These are phyloP conservation scores for Mortierella sp. DNA, from an alignment of 371 early-diverging fungal species.

Conservation along the genomic window DNA sequence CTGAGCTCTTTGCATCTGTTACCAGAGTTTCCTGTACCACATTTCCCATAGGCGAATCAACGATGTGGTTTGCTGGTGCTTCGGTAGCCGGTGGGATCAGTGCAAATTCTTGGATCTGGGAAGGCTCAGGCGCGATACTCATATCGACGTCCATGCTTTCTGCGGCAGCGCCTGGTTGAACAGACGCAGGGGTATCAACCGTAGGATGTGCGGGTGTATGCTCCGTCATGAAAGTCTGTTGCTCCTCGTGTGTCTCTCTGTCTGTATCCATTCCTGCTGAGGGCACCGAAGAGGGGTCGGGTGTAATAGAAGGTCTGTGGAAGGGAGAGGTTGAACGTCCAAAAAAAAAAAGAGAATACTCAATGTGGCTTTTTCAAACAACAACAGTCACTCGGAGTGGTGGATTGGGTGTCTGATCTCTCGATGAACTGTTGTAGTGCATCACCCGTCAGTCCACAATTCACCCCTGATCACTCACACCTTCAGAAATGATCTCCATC, in stretches of 20 bases:
- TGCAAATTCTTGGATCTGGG: not conserved
- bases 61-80: not conserved
- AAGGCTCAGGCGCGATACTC: not conserved
- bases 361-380: too few relatives aligned
- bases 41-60: not conserved
- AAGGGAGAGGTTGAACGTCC: too few relatives aligned
- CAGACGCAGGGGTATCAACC: not conserved
- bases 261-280: too few relatives aligned
- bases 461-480: not conserved
- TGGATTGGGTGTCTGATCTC: too few relatives aligned
- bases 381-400: too few relatives aligned
- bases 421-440: too few relatives aligned
- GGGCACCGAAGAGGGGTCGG: too few relatives aligned
- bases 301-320: too few relatives aligned
- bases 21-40: not conserved
- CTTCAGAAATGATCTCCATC: conserved; percentile 61
- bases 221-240: not conserved
- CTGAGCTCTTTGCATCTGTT: conserved; percentile 1
- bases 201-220: conserved; percentile 2
- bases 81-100: not conserved
- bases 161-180: too few relatives aligned
- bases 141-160: conserved; percentile 40
- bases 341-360: too few relatives aligned
- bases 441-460: not conserved
- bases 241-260: too few relatives aligned